Evolutionary conservation across 2,329 filamentous ascomycete genomes (phyloP).

Genomic region (Aspergillus hortae): DNA sequence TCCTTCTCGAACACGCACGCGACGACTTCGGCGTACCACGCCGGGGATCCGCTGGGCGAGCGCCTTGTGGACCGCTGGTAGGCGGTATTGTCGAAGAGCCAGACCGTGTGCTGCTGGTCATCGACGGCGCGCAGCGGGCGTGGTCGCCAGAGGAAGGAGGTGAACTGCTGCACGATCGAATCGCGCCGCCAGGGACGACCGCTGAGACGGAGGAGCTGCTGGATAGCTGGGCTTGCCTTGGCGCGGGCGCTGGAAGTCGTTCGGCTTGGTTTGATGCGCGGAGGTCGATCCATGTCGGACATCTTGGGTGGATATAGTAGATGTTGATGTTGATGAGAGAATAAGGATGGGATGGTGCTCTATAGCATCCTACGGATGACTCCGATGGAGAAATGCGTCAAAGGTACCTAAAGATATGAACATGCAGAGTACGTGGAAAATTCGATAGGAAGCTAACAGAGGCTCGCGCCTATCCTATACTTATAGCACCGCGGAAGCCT

Average conservation of each 20-base stretch:
- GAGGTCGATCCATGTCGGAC: not conserved
- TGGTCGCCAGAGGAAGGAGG: slow-evolving; percentile 43
- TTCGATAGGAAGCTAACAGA: not conserved
- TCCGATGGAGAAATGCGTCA: too few species aligned
- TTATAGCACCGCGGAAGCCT: slow-evolving; percentile 5
- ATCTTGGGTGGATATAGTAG: not conserved
- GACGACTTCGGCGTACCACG: slow-evolving; percentile 80
- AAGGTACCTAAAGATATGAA: too few species aligned
- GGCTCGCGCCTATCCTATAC: not conserved
- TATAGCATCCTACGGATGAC: too few species aligned
- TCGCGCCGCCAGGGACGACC: slow-evolving; percentile 13
- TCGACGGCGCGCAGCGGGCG: slow-evolving; percentile 60
- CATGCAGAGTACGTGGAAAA: not conserved
- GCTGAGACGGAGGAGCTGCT: slow-evolving; percentile 6
- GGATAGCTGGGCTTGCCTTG: slow-evolving; percentile 8
- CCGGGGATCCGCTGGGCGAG: slow-evolving; percentile 31
- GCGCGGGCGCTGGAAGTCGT: slow-evolving; percentile 4
- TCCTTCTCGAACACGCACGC: slow-evolving; percentile 75
- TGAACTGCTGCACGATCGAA: slow-evolving; percentile 21
- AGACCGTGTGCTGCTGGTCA: slow-evolving; percentile 67
- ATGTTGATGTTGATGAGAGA: not conserved
- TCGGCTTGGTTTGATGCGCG: slow-evolving; percentile 5
- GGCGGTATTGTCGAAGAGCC: slow-evolving; percentile 88
- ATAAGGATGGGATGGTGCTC: not conserved
- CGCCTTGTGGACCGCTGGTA: slow-evolving; percentile 51